phyloP scores from a whole-genome alignment of 2,329 filamentous ascomycete species.

The Fusarium ambrosium region DNA sequence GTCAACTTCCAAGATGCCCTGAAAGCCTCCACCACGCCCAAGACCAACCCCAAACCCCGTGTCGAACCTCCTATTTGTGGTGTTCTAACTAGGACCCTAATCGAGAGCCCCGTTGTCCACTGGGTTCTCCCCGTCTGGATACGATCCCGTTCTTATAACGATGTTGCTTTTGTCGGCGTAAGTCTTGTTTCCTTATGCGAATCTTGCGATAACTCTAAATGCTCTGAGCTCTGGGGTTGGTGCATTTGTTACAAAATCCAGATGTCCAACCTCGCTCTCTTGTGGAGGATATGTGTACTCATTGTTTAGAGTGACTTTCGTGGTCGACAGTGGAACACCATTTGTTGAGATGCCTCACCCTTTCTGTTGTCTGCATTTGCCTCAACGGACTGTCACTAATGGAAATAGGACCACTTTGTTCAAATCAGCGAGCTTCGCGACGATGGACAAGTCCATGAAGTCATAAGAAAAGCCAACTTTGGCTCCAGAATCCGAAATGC shows the following conservation, averaged over 20 bases:
- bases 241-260: neutral
- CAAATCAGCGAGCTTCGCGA: slow-evolving; percentile 81
- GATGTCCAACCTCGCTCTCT: no score
- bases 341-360: slow-evolving; percentile 3
- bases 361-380: neutral
- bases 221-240: neutral
- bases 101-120: slow-evolving; percentile 80
- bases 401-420: slow-evolving; percentile 77
- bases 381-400: slow-evolving; percentile 23
- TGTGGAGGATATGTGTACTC: neutral
- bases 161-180: slow-evolving; percentile 88
- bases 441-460: slow-evolving; percentile 78
- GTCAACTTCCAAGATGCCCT: slow-evolving; percentile 60
- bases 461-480: slow-evolving; percentile 86
- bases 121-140: slow-evolving; percentile 86
- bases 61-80: slow-evolving; percentile 70
- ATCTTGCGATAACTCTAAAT: neutral
- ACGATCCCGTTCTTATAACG: slow-evolving; percentile 77
- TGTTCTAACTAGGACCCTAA: slow-evolving; percentile 81
- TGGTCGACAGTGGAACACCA: neutral
- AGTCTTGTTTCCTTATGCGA: slow-evolving; percentile 52
- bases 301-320: neutral
- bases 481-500: slow-evolving; percentile 83
- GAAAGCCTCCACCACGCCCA: slow-evolving; percentile 53
- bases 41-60: slow-evolving; percentile 47